Conservation (phyloP, 441 rosid species). For the Omphalea diandra region DNA sequence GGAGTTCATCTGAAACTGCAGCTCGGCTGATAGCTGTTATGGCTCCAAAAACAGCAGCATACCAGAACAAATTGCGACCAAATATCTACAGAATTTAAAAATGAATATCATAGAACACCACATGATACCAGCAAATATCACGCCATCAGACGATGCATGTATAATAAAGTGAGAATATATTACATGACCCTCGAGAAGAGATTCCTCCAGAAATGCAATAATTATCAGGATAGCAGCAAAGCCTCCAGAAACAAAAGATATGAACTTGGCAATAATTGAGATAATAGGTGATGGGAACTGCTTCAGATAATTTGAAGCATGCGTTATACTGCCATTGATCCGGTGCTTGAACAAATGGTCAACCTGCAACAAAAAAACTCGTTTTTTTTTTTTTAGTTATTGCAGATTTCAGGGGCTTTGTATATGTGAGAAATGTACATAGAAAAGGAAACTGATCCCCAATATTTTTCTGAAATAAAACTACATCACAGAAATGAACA, state of each 20-base stretch:
- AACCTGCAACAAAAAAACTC: conserved; percentile 59
- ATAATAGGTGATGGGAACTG: conserved; percentile 94
- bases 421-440: neutral
- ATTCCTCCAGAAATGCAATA: conserved; percentile 98
- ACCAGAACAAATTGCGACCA: conserved; percentile 98
- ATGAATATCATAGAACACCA: neutral
- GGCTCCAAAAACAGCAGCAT: conserved; percentile 97
- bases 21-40: conserved; percentile 97
- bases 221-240: conserved; percentile 94
- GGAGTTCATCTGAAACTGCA: conserved; percentile 76
- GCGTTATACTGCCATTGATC: conserved; percentile 78
- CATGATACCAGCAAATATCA: neutral
- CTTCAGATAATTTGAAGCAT: conserved; percentile 85
- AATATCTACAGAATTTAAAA: conserved; percentile 59
- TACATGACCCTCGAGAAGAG: conserved; percentile 98
- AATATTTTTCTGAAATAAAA: neutral
- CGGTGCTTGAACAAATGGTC: conserved; percentile 99
- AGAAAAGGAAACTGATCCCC: neutral
- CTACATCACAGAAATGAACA: neutral
- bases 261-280: conserved; percentile 86
- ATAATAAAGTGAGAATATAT: conserved; percentile 30
- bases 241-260: conserved; percentile 98
- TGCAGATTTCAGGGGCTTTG: neutral
- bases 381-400: neutral
- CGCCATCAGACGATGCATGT: conserved; percentile 2